Evolutionary conservation across 2,329 filamentous ascomycete genomes (phyloP), one percentile per base, ranked within the genome.

Genomic region (Mycocentrospora acerina): DNA sequence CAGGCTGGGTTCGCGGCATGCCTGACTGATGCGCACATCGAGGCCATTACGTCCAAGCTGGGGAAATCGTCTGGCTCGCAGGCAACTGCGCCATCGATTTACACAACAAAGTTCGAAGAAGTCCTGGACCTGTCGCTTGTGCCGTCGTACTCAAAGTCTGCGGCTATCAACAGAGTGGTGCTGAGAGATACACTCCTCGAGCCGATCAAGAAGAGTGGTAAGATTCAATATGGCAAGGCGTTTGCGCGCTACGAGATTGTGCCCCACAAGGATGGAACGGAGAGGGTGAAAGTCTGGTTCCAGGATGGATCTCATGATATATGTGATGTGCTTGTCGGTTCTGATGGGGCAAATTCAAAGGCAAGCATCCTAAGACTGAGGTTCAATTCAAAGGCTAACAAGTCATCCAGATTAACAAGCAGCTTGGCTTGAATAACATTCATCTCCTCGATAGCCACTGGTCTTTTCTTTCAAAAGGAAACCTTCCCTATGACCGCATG

Each of bases 321-420:
- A 7, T 30, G 35, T 28, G 35, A 37, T 19, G 12, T 37, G 10
- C 35, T 37, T 15, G 27, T 37, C 12, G 35, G 17, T 5, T 27
- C 35, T n/a, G 35, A 37, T 16, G 35, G 35, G 7, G 32, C 32
- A 12, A 27, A 35, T 13, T 35, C 32, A 13, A 35, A 35, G 32
- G 32, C 17, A 8, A 15, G 24, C 14, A 13, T 16, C 7, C 7
- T 19, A 12, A 26, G 22, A 16, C 15, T 25, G 7, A 14, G 19
- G 8, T 15, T 34, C 5, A 4, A n/a, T n/a, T n/a, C n/a, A n/a
- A n/a, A n/a, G n/a, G n/a, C n/a, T n/a, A n/a, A n/a, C n/a, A n/a
- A n/a, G n/a, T n/a, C n/a, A n/a, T n/a, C n/a, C n/a, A n/a, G n/a
- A n/a, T n/a, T n/a, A n/a, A n/a, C n/a, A n/a, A n/a, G n/a, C n/a